Conservation (phyloP, 768 basidiomycete species). For the Mycena floridula region DNA sequence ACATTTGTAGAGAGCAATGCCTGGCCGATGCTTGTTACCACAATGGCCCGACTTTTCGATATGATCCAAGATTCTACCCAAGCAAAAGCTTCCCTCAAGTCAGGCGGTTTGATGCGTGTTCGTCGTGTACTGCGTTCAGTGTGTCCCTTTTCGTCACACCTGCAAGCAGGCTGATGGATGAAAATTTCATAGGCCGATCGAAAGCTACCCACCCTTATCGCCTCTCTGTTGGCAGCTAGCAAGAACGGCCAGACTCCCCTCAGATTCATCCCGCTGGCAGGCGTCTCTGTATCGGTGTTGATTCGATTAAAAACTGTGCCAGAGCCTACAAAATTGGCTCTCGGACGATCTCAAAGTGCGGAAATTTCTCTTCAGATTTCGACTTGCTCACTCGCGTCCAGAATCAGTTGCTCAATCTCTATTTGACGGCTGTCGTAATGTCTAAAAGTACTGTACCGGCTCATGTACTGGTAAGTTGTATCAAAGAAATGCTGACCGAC, state of each 20-base stretch:
- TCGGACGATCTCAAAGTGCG: constrained; percentile 42
- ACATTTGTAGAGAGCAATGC: constrained; percentile 39
- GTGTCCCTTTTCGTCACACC: too few species aligned
- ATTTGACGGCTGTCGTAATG: constrained; percentile 56
- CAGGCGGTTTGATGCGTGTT: constrained; percentile 52
- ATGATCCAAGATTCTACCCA: constrained; percentile 46
- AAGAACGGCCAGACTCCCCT: constrained; percentile 41
- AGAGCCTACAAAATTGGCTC: constrained; percentile 35
- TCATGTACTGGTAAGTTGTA: constrained; percentile 47
- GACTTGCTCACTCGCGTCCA: not conserved
- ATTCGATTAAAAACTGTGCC: constrained; percentile 57
- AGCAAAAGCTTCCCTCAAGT: constrained; percentile 54
- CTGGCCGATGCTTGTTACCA: constrained; percentile 48
- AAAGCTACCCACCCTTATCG: constrained; percentile 43
- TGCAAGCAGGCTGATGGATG: too few species aligned
- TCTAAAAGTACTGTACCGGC: constrained; percentile 55
- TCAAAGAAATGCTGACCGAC: not conserved
- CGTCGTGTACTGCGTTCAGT: constrained; percentile 68
- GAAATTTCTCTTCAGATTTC: not conserved
- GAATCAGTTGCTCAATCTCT: constrained; percentile 28
- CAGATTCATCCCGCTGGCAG: constrained; percentile 46
- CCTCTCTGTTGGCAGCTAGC: constrained; percentile 42
- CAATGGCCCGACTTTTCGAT: constrained; percentile 58
- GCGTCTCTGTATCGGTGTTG: constrained; percentile 65
- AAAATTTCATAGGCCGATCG: too few species aligned